These are phyloP conservation scores for Leersia perrieri DNA, from an alignment of 176 grass and related monocot genomes.

Conservation along the genomic window DNA sequence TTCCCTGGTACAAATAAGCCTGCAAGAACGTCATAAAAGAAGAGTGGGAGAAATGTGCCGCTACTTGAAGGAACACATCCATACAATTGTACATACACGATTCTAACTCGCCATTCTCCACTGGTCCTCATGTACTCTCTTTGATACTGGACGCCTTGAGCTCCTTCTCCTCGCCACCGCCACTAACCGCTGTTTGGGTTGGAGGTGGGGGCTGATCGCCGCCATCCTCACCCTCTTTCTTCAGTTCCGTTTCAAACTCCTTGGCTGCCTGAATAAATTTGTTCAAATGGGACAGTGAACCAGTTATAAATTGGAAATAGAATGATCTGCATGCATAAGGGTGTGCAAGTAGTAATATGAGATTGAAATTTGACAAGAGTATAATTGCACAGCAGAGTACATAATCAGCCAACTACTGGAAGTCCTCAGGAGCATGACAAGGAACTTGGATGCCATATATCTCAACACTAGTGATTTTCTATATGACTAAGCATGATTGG, in stretches of 20 bases:
- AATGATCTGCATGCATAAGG: not conserved
- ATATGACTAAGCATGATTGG: not conserved
- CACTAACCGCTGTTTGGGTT: slow-evolving; percentile 17
- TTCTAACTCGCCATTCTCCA: not conserved
- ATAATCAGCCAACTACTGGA: not conserved
- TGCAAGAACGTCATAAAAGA: not conserved
- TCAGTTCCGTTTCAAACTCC: slow-evolving; percentile 86
- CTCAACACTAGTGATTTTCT: not conserved
- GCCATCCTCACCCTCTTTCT: slow-evolving; percentile 45
- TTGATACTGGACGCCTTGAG: slow-evolving; percentile 57
- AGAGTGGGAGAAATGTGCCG: slow-evolving; percentile 10
- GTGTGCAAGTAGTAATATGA: not conserved
- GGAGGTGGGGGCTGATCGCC: slow-evolving; percentile 43
- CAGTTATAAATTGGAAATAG: not conserved
- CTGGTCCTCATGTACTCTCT: slow-evolving; percentile 47
- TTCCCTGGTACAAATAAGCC: slow-evolving; percentile 8
- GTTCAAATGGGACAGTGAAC: not conserved
- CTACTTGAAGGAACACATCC: not conserved
- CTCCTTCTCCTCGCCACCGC: slow-evolving; percentile 44
- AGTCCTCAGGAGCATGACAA: not conserved
- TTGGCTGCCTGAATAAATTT: slow-evolving; percentile 56
- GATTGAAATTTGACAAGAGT: not conserved
- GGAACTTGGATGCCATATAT: not conserved
- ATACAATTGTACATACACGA: slow-evolving; percentile 33
- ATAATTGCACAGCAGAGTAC: not conserved